Base-by-base conservation (phyloP, 2,329 filamentous ascomycete genomes). In the Phoma sp. region DNA sequence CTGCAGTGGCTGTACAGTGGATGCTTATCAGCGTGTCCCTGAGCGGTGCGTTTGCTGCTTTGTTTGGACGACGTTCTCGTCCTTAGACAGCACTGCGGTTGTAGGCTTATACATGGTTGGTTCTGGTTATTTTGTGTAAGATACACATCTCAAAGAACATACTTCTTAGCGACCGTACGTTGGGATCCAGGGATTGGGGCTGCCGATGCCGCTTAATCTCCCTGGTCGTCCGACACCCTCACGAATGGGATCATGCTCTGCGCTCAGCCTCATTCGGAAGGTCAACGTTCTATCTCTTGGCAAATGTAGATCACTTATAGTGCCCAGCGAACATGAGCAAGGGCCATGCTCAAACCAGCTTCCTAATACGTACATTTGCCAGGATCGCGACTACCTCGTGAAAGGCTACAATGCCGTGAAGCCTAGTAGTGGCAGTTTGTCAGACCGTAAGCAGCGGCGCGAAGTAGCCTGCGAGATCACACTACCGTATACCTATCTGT, bases 251-350 rank as follows among this genome's bases (percentile, higher is more conserved):
- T 22, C 41, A 24, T 27, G 27, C 17, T 52, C 38, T 48, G 43
- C 53, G 22, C 46, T 47, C 53, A 51, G 47, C 53, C 53, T 51
- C 54, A 51, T 43, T n/a, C 24, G 54, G 54, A 57, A 57, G 54
- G 54, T 57, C 47, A 51, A 51, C 46, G 45, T 49, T 24, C 36
- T 41, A 43, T 47, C 41, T 51, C 52, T 55, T 55, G 52, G 52
- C 52, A 55, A 55, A 41, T 38, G 52, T 17, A 55, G 52, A 55
- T 55, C 52, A 47, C 9, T 24, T 55, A 50, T 46, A 55, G 52
- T 55, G 52, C 52, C 46, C 43, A 56, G 53, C 24, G 21, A 27
- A 25, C 27, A 47, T 47, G 25, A 29, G 25, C 46, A 50, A 27
- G 45, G 40, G 39, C 25, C 13, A 17, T 31, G 8, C n/a, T 27